Conservation (phyloP, 176 grass and related monocot genomes). For the Phragmites australis region DNA sequence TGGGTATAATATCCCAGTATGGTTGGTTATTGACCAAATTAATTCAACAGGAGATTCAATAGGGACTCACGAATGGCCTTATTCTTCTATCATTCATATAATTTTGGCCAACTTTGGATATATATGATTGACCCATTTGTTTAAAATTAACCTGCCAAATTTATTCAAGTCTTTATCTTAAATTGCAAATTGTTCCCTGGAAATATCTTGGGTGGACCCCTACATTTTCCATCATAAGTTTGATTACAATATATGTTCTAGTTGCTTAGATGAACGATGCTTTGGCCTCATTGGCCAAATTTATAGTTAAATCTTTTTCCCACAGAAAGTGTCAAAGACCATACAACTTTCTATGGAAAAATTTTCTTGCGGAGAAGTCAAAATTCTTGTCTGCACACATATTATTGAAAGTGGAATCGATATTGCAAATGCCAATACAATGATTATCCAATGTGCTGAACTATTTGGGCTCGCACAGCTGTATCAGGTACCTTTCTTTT, state of each 20-base stretch:
- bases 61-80: background rate
- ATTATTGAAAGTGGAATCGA: constrained; percentile 98
- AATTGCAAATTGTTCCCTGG: constrained; percentile 1
- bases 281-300: constrained; percentile 21
- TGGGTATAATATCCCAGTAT: constrained; percentile 12
- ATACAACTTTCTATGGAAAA: constrained; percentile 81
- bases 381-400: constrained; percentile 93
- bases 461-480: constrained; percentile 87
- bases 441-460: constrained; percentile 85
- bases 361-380: constrained; percentile 65
- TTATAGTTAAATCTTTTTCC: constrained; percentile 21
- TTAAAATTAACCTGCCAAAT: background rate
- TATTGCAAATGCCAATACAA: constrained; percentile 92
- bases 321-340: constrained; percentile 74
- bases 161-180: constrained; percentile 8
- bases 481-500: constrained; percentile 74
- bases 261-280: constrained; percentile 9
- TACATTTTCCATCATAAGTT: constrained; percentile 3
- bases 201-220: background rate
- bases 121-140: background rate
- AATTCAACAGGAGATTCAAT: background rate
- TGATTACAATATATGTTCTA: constrained; percentile 19
- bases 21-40: background rate
- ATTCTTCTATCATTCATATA: background rate
- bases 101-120: background rate